Conservation (phyloP, 768 basidiomycete species). For the Solioccasus polychromus region DNA sequence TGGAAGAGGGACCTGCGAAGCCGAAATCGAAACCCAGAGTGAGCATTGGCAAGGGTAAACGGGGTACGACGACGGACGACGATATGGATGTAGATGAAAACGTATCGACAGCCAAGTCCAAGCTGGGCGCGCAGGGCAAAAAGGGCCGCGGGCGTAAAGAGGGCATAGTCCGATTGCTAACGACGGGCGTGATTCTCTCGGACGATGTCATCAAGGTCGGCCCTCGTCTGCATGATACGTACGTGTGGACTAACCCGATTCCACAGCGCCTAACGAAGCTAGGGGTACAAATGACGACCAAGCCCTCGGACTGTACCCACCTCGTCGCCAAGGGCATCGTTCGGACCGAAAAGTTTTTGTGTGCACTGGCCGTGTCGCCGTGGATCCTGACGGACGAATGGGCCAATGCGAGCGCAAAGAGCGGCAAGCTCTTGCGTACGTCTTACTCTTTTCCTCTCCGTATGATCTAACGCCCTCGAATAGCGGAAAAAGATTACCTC, state of each 20-base stretch:
- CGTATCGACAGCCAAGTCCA: constrained; percentile 3
- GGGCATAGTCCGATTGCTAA: constrained; percentile 50
- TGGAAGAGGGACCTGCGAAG: too few relatives aligned
- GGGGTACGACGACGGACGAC: not conserved
- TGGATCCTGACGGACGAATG: constrained; percentile 65
- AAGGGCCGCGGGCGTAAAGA: constrained; percentile 11
- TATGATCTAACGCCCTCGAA: not conserved
- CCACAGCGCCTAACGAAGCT: constrained; percentile 57
- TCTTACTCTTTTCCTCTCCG: constrained; percentile 5
- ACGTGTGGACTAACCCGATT: not conserved
- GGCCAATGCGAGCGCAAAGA: constrained; percentile 58
- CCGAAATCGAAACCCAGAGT: constrained; percentile 15
- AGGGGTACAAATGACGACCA: constrained; percentile 62
- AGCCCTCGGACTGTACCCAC: constrained; percentile 73
- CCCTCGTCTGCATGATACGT: not conserved
- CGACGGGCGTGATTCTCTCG: constrained; percentile 59
- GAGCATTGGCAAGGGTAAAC: constrained; percentile 8
- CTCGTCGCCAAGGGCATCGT: constrained; percentile 66
- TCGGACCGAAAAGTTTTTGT: constrained; percentile 86
- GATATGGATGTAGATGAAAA: constrained; percentile 7
- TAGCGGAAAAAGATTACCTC: constrained; percentile 63
- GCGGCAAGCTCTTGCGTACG: constrained; percentile 63
- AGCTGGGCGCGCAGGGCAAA: constrained; percentile 7
- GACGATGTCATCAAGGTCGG: constrained; percentile 62
- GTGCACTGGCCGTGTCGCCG: constrained; percentile 63